Evolutionary conservation across 1,284 basidiomycete species (phyloP).

Genomic region (Coriolopsis trogii): DNA sequence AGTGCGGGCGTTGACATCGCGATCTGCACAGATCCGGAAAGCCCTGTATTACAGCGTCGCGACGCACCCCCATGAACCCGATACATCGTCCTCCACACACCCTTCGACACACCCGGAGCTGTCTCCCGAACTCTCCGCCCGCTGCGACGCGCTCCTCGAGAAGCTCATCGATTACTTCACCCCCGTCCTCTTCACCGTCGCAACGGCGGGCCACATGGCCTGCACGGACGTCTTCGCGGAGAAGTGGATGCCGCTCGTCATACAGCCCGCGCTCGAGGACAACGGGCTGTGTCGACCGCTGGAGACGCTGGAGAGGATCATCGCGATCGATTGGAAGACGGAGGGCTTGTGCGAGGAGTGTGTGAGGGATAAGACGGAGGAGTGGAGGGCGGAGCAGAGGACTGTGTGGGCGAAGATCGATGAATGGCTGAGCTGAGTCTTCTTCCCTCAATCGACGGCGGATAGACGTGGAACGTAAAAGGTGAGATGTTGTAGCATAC

Average conservation of each 20-base stretch:
- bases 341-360: slow-evolving; percentile 63
- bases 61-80: slow-evolving; percentile 51
- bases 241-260: slow-evolving; percentile 68
- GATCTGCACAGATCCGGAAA: slow-evolving; percentile 54
- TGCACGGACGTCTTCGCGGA: slow-evolving; percentile 74
- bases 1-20: neutral
- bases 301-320: slow-evolving; percentile 63
- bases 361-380: slow-evolving; percentile 56
- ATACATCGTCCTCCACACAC: neutral
- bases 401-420: slow-evolving; percentile 64
- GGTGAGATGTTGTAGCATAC: neutral
- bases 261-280: slow-evolving; percentile 62
- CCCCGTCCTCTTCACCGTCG: slow-evolving; percentile 70
- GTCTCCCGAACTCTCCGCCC: slow-evolving; percentile 26
- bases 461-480: no score
- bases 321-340: slow-evolving; percentile 56
- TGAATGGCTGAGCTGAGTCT: slow-evolving; percentile 47
- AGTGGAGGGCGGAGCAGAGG: slow-evolving; percentile 66
- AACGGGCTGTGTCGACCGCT: slow-evolving; percentile 62
- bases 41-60: slow-evolving; percentile 62
- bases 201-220: slow-evolving; percentile 66
- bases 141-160: slow-evolving; percentile 35
- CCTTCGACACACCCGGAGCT: slow-evolving; percentile 22
- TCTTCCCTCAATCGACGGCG: no score
- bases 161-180: slow-evolving; percentile 65